A percentile compares a stretch with the other conserved stretches of the same genome.
These are phyloP conservation scores for Aspergillus floridensis DNA, from an alignment of 2,329 filamentous ascomycete genomes.

Conservation along the genomic window DNA sequence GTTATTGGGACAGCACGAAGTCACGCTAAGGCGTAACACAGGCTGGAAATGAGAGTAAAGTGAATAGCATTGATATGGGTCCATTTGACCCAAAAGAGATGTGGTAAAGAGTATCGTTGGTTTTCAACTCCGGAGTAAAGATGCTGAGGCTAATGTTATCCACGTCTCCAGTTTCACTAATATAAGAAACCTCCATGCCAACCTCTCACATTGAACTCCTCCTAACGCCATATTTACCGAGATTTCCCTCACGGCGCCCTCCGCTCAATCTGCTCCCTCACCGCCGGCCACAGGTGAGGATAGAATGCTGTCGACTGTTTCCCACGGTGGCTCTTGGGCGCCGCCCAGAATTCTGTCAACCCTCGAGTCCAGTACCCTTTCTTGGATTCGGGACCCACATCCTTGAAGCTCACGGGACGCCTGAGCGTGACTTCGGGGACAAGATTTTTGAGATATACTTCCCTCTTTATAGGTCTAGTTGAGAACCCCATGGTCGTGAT, in stretches of 20 bases:
- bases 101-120: not conserved
- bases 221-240: not conserved
- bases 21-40: not conserved
- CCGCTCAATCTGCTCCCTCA: not conserved
- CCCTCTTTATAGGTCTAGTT: slow-evolving; percentile 41
- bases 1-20: not conserved
- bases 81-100: not conserved
- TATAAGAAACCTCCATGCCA: not conserved
- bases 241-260: too few species aligned
- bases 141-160: not conserved
- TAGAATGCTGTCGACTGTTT: not conserved
- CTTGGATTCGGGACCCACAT: slow-evolving; percentile 34
- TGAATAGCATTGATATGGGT: not conserved
- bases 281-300: not conserved
- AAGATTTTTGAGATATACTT: slow-evolving; percentile 45
- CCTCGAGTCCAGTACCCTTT: slow-evolving; percentile 31
- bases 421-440: slow-evolving; percentile 33
- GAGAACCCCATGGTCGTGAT: slow-evolving; percentile 48
- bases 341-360: not conserved
- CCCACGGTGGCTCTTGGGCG: not conserved
- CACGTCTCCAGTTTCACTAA: not conserved
- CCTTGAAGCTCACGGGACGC: slow-evolving; percentile 44
- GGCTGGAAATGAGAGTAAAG: not conserved
- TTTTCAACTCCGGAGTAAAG: not conserved
- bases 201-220: not conserved